Evolutionary conservation across 1,284 basidiomycete species (phyloP).

Genomic region (Papiliotrema flavescens): DNA sequence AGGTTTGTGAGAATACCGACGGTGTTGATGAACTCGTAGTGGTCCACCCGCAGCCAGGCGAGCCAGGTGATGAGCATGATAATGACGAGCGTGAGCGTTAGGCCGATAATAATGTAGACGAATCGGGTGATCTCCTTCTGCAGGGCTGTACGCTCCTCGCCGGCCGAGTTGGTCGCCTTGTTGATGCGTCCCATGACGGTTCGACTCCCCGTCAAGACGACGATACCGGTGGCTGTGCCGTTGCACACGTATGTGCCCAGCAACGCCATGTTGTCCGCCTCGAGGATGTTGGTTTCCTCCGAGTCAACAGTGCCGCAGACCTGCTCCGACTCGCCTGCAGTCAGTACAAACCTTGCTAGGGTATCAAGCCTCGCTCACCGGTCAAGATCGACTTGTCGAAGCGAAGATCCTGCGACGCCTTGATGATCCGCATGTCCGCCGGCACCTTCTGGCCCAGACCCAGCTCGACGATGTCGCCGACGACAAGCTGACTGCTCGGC

Average conservation of each 20-base stretch:
- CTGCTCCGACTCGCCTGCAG: slow-evolving; percentile 25
- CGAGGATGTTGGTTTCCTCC: slow-evolving; percentile 55
- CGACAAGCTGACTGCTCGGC: slow-evolving; percentile 40
- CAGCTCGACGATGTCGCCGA: slow-evolving; percentile 42
- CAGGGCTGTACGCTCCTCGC: slow-evolving; percentile 25
- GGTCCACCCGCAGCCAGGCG: slow-evolving; percentile 47
- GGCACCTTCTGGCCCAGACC: slow-evolving; percentile 51
- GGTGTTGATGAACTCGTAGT: slow-evolving; percentile 56
- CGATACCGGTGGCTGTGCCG: slow-evolving; percentile 46
- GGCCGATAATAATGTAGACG: slow-evolving; percentile 35
- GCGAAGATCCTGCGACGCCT: slow-evolving; percentile 51
- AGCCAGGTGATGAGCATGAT: slow-evolving; percentile 48
- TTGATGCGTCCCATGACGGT: slow-evolving; percentile 50
- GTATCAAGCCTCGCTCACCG: slow-evolving; percentile 48
- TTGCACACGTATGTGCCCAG: slow-evolving; percentile 28
- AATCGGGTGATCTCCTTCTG: slow-evolving; percentile 42
- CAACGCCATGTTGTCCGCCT: slow-evolving; percentile 58
- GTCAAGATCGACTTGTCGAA: slow-evolving; percentile 61
- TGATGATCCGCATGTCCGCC: slow-evolving; percentile 52
- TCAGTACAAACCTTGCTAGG: no score
- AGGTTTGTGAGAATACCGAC: slow-evolving; percentile 55
- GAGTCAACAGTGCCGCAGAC: slow-evolving; percentile 22
- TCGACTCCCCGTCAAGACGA: slow-evolving; percentile 56
- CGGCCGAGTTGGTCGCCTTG: slow-evolving; percentile 7
- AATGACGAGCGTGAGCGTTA: slow-evolving; percentile 8